Evolutionary conservation across 345 rosid genomes (phyloP), one percentile per base, ranked within the genome.

Genomic region (Populus euphratica): DNA sequence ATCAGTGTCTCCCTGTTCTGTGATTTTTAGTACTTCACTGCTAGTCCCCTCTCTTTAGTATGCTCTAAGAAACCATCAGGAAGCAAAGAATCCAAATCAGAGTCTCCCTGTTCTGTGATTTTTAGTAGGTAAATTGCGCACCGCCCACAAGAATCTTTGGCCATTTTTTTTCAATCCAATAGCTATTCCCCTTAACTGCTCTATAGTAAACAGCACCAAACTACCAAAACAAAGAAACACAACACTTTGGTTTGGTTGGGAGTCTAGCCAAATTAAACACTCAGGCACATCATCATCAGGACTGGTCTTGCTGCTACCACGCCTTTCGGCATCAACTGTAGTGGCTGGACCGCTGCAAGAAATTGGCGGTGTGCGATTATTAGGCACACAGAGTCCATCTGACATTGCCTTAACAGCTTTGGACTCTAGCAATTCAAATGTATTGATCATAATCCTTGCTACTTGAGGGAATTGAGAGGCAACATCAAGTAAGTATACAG

Each of bases 341-440:
- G 36, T 33, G 5, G 3, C 5, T 33, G 5, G 5, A 33, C 36
- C 95, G 14, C 88, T 73, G 13, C 90, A 86, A 75, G 82, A 87
- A 16, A 90, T 5, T 0, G 86, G 90, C 4, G 91, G 82, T 1
- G 84, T 85, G 6, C 72, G 73, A 3, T 64, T 50, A 35, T 80
- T 41, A 0, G 80, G 86, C 2, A 85, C 78, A 62, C 91, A 82
- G 21, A 72, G 18, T 4, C 92, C 97, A 5, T 86, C 87, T 43
- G 59, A 20, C 13, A 84, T 77, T 5, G 93, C 87, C 72, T 76
- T 77, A 1, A 81, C 47, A 9, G 83, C 79, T 79, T 83, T 79
- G 1, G 71, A 44, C 78, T 93, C 96, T 10, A 93, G 91, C 29
- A 52, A 52, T 5, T 88, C 89, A 39, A 86, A 91, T 2, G 91